Evolutionary conservation across 2,329 filamentous ascomycete genomes (phyloP).

Genomic region (Hirsutella minnesotensis): DNA sequence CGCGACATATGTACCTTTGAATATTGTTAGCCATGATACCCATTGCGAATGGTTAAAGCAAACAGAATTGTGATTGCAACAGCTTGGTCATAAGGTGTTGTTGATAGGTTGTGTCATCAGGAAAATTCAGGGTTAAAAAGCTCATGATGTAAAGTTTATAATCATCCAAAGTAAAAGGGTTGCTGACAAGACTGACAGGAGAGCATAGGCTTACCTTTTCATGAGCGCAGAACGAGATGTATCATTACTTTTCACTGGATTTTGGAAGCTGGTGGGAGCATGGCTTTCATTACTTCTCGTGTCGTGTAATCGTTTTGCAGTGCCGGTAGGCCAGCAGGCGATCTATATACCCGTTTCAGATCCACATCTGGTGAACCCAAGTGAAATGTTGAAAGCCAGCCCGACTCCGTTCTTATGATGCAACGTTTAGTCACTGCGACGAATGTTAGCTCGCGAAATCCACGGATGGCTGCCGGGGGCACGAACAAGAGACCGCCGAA

Average conservation of each 20-base stretch:
- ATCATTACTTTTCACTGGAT: no score
- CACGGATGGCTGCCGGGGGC: neutral
- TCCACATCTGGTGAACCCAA: slow-evolving; percentile 32
- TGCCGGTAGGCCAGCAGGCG: slow-evolving; percentile 31
- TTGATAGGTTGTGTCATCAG: slow-evolving; percentile 44
- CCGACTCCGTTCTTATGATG: slow-evolving; percentile 25
- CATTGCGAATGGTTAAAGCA: slow-evolving; percentile 8
- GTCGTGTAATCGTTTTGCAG: slow-evolving; percentile 20
- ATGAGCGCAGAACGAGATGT: no score
- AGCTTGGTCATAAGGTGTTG: slow-evolving; percentile 45
- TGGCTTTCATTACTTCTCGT: slow-evolving; percentile 16
- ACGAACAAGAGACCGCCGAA: slow-evolving; percentile 73
- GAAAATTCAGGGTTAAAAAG: slow-evolving; percentile 56
- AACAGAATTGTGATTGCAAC: slow-evolving; percentile 5
- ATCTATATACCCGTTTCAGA: slow-evolving; percentile 34
- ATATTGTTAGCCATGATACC: slow-evolving; percentile 27
- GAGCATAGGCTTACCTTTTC: neutral
- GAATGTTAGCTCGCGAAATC: slow-evolving; percentile 23
- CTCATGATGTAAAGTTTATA: slow-evolving; percentile 46
- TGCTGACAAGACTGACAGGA: no score
- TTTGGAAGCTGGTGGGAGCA: slow-evolving; percentile 3
- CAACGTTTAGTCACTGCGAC: slow-evolving; percentile 38
- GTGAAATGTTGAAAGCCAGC: slow-evolving; percentile 28
- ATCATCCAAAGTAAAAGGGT: slow-evolving; percentile 36
- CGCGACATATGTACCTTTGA: slow-evolving; percentile 5